Conservation (phyloP, 2,329 filamentous ascomycete species). For the Exophiala mesophila region DNA sequence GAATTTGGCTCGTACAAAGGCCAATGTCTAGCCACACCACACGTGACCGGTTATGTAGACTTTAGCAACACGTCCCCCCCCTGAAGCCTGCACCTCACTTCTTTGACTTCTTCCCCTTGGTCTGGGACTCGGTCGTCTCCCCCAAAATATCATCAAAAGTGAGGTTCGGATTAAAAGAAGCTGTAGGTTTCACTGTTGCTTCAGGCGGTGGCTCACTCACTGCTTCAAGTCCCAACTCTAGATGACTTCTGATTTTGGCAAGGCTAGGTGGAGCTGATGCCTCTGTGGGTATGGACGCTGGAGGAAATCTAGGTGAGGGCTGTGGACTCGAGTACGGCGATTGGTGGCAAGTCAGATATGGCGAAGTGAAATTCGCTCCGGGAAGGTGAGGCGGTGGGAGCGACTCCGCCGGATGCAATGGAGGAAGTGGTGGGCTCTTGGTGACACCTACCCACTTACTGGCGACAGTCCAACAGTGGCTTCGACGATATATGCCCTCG, state of each 20-base stretch:
- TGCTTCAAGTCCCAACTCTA: conserved; percentile 43
- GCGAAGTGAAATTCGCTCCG: conserved; percentile 9
- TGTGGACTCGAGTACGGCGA: conserved; percentile 27
- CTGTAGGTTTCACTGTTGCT: conserved; percentile 34
- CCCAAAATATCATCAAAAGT: conserved; percentile 47
- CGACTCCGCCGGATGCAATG: conserved; percentile 4
- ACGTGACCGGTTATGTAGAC: neutral
- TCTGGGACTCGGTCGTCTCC: conserved; percentile 35
- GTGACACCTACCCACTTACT: conserved; percentile 54
- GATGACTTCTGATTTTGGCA: conserved; percentile 36
- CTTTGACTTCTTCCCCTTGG: conserved; percentile 29
- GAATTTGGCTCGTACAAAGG: neutral
- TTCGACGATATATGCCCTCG: conserved; percentile 63
- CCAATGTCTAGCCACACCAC: neutral
- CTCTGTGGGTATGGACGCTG: conserved; percentile 32
- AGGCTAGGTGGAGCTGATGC: conserved; percentile 29
- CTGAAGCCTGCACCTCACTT: conserved; percentile 5
- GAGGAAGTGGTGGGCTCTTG: conserved; percentile 25
- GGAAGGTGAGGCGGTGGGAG: conserved; percentile 4
- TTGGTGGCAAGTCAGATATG: conserved; percentile 22
- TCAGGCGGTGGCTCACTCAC: conserved; percentile 39
- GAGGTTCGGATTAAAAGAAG: conserved; percentile 43
- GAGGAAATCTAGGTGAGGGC: conserved; percentile 31
- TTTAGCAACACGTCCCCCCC: neutral
- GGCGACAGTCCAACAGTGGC: conserved; percentile 64